Evolutionary conservation across 306 rosid species (phyloP), one percentile per base, ranked within the genome.

Genomic region (Boehmeria nivea): DNA sequence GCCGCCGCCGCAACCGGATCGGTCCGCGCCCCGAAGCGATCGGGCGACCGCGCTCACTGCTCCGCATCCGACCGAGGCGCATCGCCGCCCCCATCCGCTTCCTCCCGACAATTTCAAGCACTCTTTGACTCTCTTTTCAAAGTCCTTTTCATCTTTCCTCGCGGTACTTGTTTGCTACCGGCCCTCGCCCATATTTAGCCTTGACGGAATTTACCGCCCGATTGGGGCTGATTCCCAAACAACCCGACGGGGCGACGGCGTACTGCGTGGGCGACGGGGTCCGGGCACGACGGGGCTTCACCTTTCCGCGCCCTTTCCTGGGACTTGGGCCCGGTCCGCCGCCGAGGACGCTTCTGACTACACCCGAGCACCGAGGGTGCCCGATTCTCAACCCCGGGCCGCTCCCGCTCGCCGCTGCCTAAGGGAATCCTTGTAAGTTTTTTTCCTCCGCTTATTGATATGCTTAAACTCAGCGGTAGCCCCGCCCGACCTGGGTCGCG

Each of bases 131-230:
- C 31, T 67, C 50, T 57, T 67, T 51, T 22, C 56, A 54, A 62
- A 62, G 58, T 62, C 50, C 54, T 64, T 64, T 64, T 64, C 56
- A 52, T 66, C 42, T 66, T 66, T 57, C 55, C 55, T 45, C 33
- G 1, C 3, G 15, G 17, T 21, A 48, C 31, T 48, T 21, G 54
- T 22, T 9, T 23, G 54, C 54, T 48, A 22, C 8, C 54, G 54
- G 54, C 19, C 54, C 19, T 27, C 8, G 10, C 16, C 46, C 60
- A 13, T 55, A 55, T 55, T 55, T 55, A 55, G 60, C 60, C 46
- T 37, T 55, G 60, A 37, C 27, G 46, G 18, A 55, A 55, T 55
- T 55, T 55, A 38, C 28, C 60, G 28, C 60, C 26, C 60, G 33
- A 34, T 55, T 28, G 18, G 60, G 31, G 47, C 60, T 55, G 46